Evolutionary conservation across 2,329 filamentous ascomycete species (phyloP), one percentile per base, ranked within the genome.

Genomic region (Claviceps sp.): DNA sequence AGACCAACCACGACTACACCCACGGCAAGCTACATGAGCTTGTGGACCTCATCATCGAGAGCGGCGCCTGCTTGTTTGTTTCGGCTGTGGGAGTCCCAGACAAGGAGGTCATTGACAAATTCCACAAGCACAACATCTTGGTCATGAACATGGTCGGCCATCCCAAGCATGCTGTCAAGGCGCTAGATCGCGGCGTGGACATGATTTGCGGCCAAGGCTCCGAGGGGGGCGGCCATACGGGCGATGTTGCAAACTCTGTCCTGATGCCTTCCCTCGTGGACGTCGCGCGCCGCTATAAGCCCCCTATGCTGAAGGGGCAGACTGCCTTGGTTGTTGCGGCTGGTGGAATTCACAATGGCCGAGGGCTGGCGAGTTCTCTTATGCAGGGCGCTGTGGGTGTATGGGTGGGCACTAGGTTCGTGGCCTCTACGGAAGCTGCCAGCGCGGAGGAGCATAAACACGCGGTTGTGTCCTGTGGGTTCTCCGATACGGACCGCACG

Each of bases 91-190:
- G 91, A 8, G 85, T 96, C 22, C 91, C 91, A 16, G 88, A 90
- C 0, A 72, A 73, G 46, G 67, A 73, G 53, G 80, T 90, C 4
- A 85, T 96, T 53, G 81, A 87, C 59, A 72, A 81, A 46, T 74
- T 97, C 45, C 91, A 97, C 63, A 75, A 76, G 8, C 84, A 85
- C 0, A 86, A 86, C 0, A 86, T 97, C 42, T 65, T 94, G 54
- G 76, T 96, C 38, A 96, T 96, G 89, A 96, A 96, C 67, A 96
- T 96, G 90, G 89, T 96, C 20, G 91, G 91, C 0, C 86, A 90
- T 61, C 90, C 91, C 2, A 88, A 85, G 65, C 91, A 97, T 66
- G 90, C 90, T 1, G 79, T 84, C 65, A 96, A 96, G 71, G 90
- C 90, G 2, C 73, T 97, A 4, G 81, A 88, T 48, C 79, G 84